These are phyloP conservation scores for Coemansia sp. DNA, from an alignment of 192 early-diverging fungal genomes.

Conservation along the genomic window DNA sequence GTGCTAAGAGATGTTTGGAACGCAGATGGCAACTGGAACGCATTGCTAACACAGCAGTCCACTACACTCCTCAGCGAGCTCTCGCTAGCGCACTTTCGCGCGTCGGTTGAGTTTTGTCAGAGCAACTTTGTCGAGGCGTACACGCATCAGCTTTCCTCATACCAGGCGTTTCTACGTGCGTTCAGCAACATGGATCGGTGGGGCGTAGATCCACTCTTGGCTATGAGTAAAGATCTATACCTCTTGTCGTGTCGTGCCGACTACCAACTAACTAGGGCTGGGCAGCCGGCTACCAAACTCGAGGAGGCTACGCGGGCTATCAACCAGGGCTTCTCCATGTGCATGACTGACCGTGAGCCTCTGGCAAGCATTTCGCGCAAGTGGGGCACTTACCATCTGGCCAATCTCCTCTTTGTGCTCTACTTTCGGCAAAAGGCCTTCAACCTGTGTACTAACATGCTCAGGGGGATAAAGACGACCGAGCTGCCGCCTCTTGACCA, in stretches of 20 bases:
- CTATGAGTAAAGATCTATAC: slow-evolving; percentile 36
- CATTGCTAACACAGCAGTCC: slow-evolving; percentile 5
- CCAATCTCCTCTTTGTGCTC: slow-evolving; percentile 81
- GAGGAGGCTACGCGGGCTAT: slow-evolving; percentile 85
- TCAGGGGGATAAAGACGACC: slow-evolving; percentile 68
- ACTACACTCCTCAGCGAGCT: slow-evolving; percentile 25
- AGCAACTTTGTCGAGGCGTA: slow-evolving; percentile 36
- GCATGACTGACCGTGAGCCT: slow-evolving; percentile 76
- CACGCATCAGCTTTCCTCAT: slow-evolving; percentile 27
- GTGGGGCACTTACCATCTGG: slow-evolving; percentile 92
- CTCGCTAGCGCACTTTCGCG: slow-evolving; percentile 30
- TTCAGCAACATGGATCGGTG: slow-evolving; percentile 42
- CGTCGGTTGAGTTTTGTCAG: slow-evolving; percentile 20
- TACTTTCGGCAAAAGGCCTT: slow-evolving; percentile 78
- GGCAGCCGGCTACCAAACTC: slow-evolving; percentile 37
- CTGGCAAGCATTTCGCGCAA: slow-evolving; percentile 66
- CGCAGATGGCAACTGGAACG: slow-evolving; percentile 29
- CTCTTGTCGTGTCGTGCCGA: slow-evolving; percentile 34
- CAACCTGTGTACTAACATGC: slow-evolving; percentile 84
- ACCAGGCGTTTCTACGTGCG: slow-evolving; percentile 39
- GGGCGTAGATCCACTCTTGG: slow-evolving; percentile 32
- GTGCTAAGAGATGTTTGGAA: slow-evolving; percentile 32
- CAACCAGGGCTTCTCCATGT: slow-evolving; percentile 87
- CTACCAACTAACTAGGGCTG: slow-evolving; percentile 11
- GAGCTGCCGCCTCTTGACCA: slow-evolving; percentile 75